A percentile compares a stretch with the other conserved stretches of the same genome.
Evolutionary conservation across 768 basidiomycete species (phyloP).

Genomic region (Leccinum olivaceopallidum): DNA sequence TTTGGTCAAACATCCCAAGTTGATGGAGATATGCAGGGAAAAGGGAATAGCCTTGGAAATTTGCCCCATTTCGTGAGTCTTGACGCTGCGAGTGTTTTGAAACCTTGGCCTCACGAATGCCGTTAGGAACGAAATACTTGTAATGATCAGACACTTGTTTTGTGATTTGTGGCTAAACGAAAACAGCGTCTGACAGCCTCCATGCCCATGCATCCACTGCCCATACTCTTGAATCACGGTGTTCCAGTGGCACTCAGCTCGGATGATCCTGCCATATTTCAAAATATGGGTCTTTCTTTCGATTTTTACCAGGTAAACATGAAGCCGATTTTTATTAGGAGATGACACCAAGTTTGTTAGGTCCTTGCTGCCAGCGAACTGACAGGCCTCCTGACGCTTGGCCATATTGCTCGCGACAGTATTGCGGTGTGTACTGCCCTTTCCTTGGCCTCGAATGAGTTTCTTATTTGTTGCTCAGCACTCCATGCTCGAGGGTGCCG

Average conservation of each 20-base stretch:
- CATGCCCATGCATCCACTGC: slow-evolving; percentile 79
- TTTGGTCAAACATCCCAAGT: slow-evolving; percentile 71
- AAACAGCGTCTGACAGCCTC: slow-evolving; percentile 69
- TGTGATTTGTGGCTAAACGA: not conserved
- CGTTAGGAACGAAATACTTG: slow-evolving; percentile 71
- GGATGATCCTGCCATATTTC: slow-evolving; percentile 78
- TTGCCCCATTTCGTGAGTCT: slow-evolving; percentile 77
- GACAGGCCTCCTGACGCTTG: slow-evolving; percentile 61
- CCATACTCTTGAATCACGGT: slow-evolving; percentile 69
- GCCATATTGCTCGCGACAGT: slow-evolving; percentile 65
- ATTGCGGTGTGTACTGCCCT: slow-evolving; percentile 44
- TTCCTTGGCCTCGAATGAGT: not conserved
- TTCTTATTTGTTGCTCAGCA: slow-evolving; percentile 36
- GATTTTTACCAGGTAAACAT: slow-evolving; percentile 70
- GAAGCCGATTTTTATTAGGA: not conserved
- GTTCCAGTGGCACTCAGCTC: slow-evolving; percentile 70
- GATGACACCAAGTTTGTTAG: slow-evolving; percentile 28
- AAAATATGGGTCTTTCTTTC: slow-evolving; percentile 75
- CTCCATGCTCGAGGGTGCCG: slow-evolving; percentile 48
- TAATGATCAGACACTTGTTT: slow-evolving; percentile 29
- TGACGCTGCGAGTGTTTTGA: not conserved
- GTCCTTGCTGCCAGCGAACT: slow-evolving; percentile 71
- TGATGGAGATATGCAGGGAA: slow-evolving; percentile 67
- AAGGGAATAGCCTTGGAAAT: slow-evolving; percentile 67
- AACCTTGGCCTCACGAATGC: slow-evolving; percentile 1